phyloP scores from a whole-genome alignment of 441 rosid genomes.

The Metrosideros polymorpha region DNA sequence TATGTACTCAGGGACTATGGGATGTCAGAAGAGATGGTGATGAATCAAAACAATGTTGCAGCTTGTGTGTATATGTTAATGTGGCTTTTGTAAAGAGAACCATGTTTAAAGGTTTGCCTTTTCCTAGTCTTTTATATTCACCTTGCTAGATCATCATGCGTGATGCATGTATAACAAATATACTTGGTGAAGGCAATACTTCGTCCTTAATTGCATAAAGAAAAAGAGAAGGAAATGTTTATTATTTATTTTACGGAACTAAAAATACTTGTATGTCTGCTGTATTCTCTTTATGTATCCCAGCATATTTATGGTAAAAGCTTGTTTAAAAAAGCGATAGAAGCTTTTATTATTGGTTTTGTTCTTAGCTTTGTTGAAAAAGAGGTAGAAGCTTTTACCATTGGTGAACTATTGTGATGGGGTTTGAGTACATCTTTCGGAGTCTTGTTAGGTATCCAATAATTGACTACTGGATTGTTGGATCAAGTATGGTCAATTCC shows the following conservation, averaged over 20 bases:
- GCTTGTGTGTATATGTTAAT: slow-evolving; percentile 55
- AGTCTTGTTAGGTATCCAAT: not conserved
- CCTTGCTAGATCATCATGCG: not conserved
- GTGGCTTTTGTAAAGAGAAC: slow-evolving; percentile 84
- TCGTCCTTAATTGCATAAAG: not conserved
- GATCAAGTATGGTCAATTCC: not conserved
- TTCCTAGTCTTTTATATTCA: not conserved
- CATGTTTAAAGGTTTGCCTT: slow-evolving; percentile 75
- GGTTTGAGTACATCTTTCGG: not conserved
- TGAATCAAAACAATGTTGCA: slow-evolving; percentile 55
- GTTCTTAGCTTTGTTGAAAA: not conserved
- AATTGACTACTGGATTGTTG: not conserved
- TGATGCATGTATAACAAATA: not conserved
- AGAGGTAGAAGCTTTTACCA: not conserved
- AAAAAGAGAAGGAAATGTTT: not conserved
- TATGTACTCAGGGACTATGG: slow-evolving; percentile 63
- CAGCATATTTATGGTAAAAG: not conserved
- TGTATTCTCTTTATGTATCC: not conserved
- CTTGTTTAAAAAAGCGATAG: not conserved
- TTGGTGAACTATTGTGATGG: not conserved
- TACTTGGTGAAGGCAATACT: not conserved
- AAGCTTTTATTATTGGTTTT: not conserved
- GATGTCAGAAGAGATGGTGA: slow-evolving; percentile 49
- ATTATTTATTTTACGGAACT: not conserved
- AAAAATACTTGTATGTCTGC: not conserved